Conservation (phyloP, 2,329 filamentous ascomycete genomes). For the Aureobasidium sp. region DNA sequence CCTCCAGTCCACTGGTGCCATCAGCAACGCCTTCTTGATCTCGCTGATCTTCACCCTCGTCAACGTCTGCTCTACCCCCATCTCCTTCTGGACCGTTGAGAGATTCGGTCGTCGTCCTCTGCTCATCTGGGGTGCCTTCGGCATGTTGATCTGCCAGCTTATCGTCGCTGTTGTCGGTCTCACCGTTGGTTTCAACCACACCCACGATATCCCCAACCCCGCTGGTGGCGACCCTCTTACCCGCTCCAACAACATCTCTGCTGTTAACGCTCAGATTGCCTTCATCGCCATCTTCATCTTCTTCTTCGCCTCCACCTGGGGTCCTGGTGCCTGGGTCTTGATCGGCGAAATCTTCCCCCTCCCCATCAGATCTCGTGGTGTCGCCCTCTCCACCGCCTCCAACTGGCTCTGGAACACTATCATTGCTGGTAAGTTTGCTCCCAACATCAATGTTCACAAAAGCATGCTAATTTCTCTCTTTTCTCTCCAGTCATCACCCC, state of each 20-base stretch:
- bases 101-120: constrained; percentile 70
- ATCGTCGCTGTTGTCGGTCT: constrained; percentile 63
- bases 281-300: constrained; percentile 92
- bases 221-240: constrained; percentile 27
- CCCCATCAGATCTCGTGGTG: constrained; percentile 79
- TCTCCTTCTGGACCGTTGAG: constrained; percentile 85
- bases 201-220: constrained; percentile 22
- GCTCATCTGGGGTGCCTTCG: constrained; percentile 67
- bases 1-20: constrained; percentile 69
- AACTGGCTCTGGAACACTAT: constrained; percentile 80
- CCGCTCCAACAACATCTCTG: constrained; percentile 35
- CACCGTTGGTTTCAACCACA: constrained; percentile 30
- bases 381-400: constrained; percentile 75
- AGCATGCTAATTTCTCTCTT: not conserved
- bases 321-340: constrained; percentile 61
- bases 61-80: constrained; percentile 75
- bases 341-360: constrained; percentile 89
- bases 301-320: constrained; percentile 87
- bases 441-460: constrained; percentile 10
- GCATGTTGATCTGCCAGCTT: constrained; percentile 84
- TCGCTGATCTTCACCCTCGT: constrained; percentile 79
- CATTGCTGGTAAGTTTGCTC: constrained; percentile 48
- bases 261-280: constrained; percentile 61
- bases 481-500: not conserved
- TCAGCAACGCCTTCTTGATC: constrained; percentile 72